Evolutionary conservation across 495 filamentous ascomycete species (phyloP), one percentile per base, ranked within the genome.

Genomic region (Podospora australis): DNA sequence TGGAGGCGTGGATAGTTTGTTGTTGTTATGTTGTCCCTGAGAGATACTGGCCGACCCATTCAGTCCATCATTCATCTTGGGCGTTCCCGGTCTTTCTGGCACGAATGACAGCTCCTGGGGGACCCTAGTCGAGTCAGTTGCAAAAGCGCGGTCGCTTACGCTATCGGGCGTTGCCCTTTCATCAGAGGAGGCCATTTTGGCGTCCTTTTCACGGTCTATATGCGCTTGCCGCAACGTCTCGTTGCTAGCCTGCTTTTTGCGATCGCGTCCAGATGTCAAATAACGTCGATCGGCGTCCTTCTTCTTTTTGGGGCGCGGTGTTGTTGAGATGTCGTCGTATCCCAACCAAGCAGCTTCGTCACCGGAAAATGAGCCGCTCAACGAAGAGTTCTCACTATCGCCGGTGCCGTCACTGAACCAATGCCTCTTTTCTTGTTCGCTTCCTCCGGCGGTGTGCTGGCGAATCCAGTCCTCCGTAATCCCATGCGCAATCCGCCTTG

Each of bases 381-480:
- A 53, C 68, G 74, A 78, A 78, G 77, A 78, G 75, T 68, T 69
- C 70, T 78, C 78, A 64, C 72, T 78, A 54, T 77, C 76, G 56
- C 78, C 81, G 21, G 79, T 77, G 52, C 83, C 82, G 82, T 88
- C 84, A 57, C 83, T 88, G 35, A 85, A 64, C 84, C 84, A 88
- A 61, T 84, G 79, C 30, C 75, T 77, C 44, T 77, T 74, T 62
- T 87, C 84, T 44, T 78, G 76, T 32, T 75, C 66, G 34, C 70
- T 70, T 53, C 80, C 78, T 52, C 77, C 74, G 8, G 78, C 75
- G 6, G 84, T 80, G 53, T 86, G 84, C 53, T 84, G 81, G 30
- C 84, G 80, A 50, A 88, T 84, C 84, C 84, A 88, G 69, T 85
- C 83, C 57, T 87, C 79, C 1, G 83, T 87, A 45, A 87, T 80